These are phyloP conservation scores for Solanum hybrid DNA, from an alignment of 305 asterid species.

Conservation along the genomic window DNA sequence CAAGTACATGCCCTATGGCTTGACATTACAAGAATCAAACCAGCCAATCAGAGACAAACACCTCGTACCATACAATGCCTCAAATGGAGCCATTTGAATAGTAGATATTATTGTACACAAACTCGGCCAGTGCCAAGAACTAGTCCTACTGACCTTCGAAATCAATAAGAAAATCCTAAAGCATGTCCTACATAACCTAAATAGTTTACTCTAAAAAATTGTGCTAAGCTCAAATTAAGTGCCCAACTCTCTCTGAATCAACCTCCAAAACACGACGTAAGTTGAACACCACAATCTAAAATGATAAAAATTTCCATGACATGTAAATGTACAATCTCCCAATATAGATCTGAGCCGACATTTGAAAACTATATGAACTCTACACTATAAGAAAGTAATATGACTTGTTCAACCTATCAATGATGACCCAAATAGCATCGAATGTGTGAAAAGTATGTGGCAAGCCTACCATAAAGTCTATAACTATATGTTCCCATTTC, in stretches of 20 bases:
- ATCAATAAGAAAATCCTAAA: not conserved
- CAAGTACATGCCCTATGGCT: not conserved
- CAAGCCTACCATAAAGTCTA: not conserved
- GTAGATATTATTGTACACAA: not conserved
- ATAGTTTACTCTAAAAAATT: not conserved
- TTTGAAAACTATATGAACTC: no score
- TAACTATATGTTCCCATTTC: not conserved
- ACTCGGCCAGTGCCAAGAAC: not conserved
- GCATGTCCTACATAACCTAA: not conserved
- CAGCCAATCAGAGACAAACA: not conserved
- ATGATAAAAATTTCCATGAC: not conserved
- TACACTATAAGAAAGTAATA: no score
- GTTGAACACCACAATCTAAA: not conserved
- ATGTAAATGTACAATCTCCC: not conserved
- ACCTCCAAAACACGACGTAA: not conserved
- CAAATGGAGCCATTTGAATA: not conserved
- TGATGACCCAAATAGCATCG: not conserved
- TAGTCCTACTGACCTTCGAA: not conserved
- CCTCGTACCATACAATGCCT: not conserved
- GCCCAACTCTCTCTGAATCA: not conserved
- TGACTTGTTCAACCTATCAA: not conserved
- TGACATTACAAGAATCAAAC: not conserved
- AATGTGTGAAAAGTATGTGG: not conserved
- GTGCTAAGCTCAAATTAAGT: not conserved
- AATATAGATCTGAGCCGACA: not conserved